phyloP scores from a whole-genome alignment of 352 stramenopile species.

The Phytophthora pinifolia region DNA sequence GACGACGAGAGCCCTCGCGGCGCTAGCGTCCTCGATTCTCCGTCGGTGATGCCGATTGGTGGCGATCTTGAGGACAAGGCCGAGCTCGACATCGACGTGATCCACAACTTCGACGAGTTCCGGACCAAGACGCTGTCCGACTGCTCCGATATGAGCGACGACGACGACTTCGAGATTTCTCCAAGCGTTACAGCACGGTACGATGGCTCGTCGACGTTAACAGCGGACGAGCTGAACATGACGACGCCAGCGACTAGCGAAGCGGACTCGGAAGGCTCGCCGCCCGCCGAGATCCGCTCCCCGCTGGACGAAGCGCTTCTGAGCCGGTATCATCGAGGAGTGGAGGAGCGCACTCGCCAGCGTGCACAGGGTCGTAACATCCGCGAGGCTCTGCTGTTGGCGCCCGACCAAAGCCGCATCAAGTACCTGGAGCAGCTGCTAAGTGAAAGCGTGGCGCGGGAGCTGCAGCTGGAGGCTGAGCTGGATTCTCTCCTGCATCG shows the following conservation, averaged over 20 bases:
- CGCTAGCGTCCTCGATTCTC: constrained; percentile 33
- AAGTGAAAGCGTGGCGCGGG: constrained; percentile 78
- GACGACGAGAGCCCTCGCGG: constrained; percentile 32
- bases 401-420: constrained; percentile 80
- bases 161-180: constrained; percentile 61
- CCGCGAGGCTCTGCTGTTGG: constrained; percentile 71
- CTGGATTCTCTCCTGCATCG: constrained; percentile 69
- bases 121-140: constrained; percentile 68
- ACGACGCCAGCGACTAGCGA: constrained; percentile 28
- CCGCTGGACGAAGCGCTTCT: constrained; percentile 49
- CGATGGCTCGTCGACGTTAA: constrained; percentile 33
- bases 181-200: constrained; percentile 36
- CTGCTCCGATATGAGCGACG: constrained; percentile 83
- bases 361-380: constrained; percentile 77
- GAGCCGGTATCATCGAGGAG: constrained; percentile 56
- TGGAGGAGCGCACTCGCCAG: constrained; percentile 76
- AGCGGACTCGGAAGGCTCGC: constrained; percentile 28
- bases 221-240: constrained; percentile 33
- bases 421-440: constrained; percentile 88
- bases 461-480: constrained; percentile 83
- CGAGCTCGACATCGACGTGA: constrained; percentile 78
- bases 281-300: constrained; percentile 20
- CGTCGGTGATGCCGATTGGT: constrained; percentile 44
- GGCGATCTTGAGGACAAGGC: constrained; percentile 64
- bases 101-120: constrained; percentile 82